Base-by-base conservation (phyloP, 2,329 filamentous ascomycete species). In the Phyllosticta citrichinensis region DNA sequence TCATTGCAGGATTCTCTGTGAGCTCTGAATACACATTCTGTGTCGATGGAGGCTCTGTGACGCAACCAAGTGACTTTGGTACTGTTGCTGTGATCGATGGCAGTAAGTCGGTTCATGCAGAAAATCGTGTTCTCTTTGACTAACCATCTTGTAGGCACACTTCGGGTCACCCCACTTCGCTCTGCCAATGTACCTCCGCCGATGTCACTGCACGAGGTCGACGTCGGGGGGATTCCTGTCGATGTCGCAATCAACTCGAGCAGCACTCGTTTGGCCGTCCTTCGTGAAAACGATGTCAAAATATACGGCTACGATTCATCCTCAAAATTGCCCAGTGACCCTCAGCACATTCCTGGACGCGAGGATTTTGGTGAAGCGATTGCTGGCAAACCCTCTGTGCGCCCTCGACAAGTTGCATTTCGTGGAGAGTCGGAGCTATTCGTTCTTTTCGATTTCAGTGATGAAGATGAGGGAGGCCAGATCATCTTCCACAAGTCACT, bases 131-230 rank as follows among this genome's bases (percentile, higher is more conserved):
- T 4, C 2, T 10, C 14, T 59, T 52, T 30, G 35, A 51, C 65
- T 70, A 61, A 69, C 64, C 53, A 20, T 62, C 14, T 63, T 3
- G 5, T 8, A 82, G 79, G 73, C 64, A 83, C 71, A 2, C 74
- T 97, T 62, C 96, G 95, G 70, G 74, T 97, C 54, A 97, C 94
- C 0, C 91, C 94, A 0, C 81, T 99, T 65, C 82, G 89, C 64
- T 81, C 87, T 56, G 88, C 91, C 12, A 96, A 94, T 68, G 81
- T 97, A 2, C 94, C 94, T 24, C 94, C 94, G 27, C 94, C 94
- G 0, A 97, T 97, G 91, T 85, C 91, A 17, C 80, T 93, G 64
- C 88, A 88, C 65, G 89, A 95, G 62, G 68, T 97, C 19, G 68
- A 77, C 12, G 74, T 88, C 27, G 77, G 82, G 14, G 80, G 80